Evolutionary conservation across 2,329 filamentous ascomycete genomes (phyloP).

Genomic region (Trichoderma atroviride): DNA sequence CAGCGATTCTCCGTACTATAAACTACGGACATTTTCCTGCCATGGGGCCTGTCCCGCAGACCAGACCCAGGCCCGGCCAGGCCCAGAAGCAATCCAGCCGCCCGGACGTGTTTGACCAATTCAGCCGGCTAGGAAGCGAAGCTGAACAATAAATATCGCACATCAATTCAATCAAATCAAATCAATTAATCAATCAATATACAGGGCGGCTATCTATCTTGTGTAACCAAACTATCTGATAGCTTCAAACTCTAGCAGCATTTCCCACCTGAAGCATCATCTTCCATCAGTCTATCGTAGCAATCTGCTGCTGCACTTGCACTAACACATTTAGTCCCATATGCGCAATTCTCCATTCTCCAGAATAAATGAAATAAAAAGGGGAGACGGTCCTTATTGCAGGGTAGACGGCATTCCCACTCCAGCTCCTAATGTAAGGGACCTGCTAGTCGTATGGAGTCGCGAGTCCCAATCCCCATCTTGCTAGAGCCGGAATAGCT

Average conservation of each 20-base stretch:
- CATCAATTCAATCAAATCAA: not conserved
- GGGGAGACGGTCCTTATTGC: conserved; percentile 1
- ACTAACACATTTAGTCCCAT: not conserved
- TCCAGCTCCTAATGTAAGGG: not conserved
- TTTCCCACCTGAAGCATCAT: conserved; percentile 9
- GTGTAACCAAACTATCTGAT: not conserved
- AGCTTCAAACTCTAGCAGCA: conserved; percentile 1
- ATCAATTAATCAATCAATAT: not conserved
- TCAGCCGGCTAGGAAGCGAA: not conserved
- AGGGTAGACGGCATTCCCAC: conserved; percentile 21
- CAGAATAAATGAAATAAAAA: conserved; percentile 6
- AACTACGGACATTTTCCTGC: conserved; percentile 13
- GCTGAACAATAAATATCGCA: conserved; percentile 4
- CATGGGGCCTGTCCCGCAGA: conserved; percentile 8
- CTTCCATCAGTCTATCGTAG: not conserved
- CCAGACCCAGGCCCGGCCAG: not conserved
- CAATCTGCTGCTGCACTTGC: not conserved
- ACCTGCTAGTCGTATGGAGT: conserved; percentile 7
- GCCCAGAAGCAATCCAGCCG: not conserved
- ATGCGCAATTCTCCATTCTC: not conserved
- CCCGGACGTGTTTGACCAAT: not conserved
- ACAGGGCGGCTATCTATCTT: not conserved
- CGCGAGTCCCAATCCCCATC: not conserved
- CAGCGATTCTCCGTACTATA: conserved; percentile 15
- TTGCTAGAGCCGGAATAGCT: conserved; percentile 15